A percentile compares a stretch with the other conserved stretches of the same genome.
phyloP scores from a whole-genome alignment of 164 flowering plant species.

The Chloranthus sessilifolius region DNA sequence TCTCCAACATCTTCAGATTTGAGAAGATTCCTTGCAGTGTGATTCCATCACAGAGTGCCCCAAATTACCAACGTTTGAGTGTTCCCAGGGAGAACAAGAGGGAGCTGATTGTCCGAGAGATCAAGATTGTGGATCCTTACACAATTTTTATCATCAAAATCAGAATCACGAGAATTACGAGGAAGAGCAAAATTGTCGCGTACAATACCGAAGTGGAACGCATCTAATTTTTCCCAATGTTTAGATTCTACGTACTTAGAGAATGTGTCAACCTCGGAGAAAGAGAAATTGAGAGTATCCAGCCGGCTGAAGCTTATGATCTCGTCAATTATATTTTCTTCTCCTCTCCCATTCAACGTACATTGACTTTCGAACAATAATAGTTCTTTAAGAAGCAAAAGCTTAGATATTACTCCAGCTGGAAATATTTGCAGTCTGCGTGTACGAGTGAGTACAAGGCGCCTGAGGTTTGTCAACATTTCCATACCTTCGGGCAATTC shows the following conservation, averaged over 20 bases:
- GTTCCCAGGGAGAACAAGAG: background rate
- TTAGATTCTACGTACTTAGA: background rate
- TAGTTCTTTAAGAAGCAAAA: background rate
- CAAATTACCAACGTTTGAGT: background rate
- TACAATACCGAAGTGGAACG: background rate
- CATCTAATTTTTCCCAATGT: background rate
- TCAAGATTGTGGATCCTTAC: too few relatives aligned
- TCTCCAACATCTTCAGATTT: background rate
- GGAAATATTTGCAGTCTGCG: background rate
- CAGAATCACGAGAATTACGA: background rate
- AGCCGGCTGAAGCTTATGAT: background rate
- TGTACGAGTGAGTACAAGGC: background rate
- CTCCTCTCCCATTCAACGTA: background rate
- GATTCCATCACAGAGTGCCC: background rate
- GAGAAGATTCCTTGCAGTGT: background rate
- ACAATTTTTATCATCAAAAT: background rate
- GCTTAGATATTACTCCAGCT: background rate
- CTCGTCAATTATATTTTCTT: slow-evolving; percentile 1
- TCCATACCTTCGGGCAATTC: slow-evolving; percentile 8
- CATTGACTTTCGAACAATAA: background rate
- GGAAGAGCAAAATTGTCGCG: background rate
- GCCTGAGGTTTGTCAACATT: background rate
- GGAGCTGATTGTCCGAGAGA: background rate
- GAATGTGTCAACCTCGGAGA: background rate
- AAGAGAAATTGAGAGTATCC: background rate